Conservation (phyloP, 129 eudicot genomes). For the Flaveria bidentis region DNA sequence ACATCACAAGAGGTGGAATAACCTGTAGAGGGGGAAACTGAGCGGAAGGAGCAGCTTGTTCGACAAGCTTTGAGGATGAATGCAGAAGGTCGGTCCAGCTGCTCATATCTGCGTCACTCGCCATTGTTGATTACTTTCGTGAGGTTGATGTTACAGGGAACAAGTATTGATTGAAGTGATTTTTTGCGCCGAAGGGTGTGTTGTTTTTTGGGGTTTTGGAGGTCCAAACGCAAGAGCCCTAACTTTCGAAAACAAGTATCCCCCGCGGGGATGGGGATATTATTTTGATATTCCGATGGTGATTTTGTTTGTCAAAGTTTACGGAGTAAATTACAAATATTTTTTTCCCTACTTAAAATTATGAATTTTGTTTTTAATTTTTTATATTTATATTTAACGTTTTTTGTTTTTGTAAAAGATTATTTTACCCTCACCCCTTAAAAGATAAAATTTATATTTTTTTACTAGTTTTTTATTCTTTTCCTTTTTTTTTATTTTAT, state of each 20-base stretch:
- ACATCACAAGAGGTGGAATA: background rate
- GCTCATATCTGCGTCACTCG: slow-evolving; percentile 86
- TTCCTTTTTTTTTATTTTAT: too few relatives aligned
- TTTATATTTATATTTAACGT: too few relatives aligned
- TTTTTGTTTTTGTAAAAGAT: too few relatives aligned
- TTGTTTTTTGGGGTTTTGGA: slow-evolving; percentile 42
- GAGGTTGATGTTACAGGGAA: slow-evolving; percentile 9
- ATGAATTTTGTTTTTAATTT: too few relatives aligned
- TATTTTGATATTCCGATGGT: background rate
- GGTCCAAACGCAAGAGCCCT: slow-evolving; percentile 40
- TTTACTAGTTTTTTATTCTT: too few relatives aligned
- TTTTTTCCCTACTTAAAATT: too few relatives aligned
- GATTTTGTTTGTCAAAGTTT: too few relatives aligned
- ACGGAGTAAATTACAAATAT: too few relatives aligned
- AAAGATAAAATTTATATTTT: too few relatives aligned
- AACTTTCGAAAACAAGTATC: slow-evolving; percentile 19
- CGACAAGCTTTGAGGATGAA: slow-evolving; percentile 92
- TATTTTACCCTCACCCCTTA: too few relatives aligned
- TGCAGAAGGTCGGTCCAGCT: slow-evolving; percentile 94
- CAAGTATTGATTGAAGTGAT: background rate
- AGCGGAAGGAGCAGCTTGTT: slow-evolving; percentile 96
- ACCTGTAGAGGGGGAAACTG: slow-evolving; percentile 99
- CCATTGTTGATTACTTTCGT: slow-evolving; percentile 42
- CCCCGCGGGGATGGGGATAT: background rate
- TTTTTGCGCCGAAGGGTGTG: slow-evolving; percentile 11